phyloP scores from a whole-genome alignment of 345 rosid genomes.

The Lepidium sativum region DNA sequence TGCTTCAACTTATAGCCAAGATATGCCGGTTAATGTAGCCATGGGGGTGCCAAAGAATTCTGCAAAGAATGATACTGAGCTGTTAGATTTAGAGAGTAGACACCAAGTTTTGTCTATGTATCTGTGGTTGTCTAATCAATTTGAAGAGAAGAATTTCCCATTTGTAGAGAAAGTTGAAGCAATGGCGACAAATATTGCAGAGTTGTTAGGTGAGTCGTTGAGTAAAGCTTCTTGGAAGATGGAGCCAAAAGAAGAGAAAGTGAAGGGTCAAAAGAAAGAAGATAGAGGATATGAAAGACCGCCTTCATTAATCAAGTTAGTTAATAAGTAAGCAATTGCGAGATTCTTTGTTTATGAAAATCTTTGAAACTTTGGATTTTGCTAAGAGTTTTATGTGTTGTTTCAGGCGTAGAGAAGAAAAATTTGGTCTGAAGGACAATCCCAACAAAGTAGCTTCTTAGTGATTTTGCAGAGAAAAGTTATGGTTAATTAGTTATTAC shows the following conservation, averaged over 20 bases:
- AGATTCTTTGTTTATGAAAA: background rate
- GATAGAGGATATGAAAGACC: conserved; percentile 56
- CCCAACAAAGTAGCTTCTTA: background rate
- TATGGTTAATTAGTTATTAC: background rate
- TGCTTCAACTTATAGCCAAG: conserved; percentile 61
- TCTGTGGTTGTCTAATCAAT: conserved; percentile 86
- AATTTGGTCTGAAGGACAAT: background rate
- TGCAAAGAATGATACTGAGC: conserved; percentile 71
- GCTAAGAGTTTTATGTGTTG: background rate
- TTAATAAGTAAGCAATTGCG: conserved; percentile 1
- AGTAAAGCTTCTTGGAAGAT: conserved; percentile 69
- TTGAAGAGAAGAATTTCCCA: conserved; percentile 63
- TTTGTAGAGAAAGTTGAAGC: conserved; percentile 63
- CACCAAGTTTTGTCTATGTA: conserved; percentile 89
- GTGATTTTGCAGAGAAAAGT: background rate
- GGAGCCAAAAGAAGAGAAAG: conserved; percentile 47
- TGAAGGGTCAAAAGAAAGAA: conserved; percentile 34
- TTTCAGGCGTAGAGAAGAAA: conserved; percentile 14
- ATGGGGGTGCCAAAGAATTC: conserved; percentile 93
- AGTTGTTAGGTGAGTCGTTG: conserved; percentile 75
- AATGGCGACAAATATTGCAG: conserved; percentile 76
- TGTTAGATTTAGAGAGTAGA: conserved; percentile 73
- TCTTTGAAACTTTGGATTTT: background rate
- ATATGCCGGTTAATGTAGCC: conserved; percentile 61
- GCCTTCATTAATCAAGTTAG: conserved; percentile 37